Conservation (phyloP, 805 yeast genomes). For the Yamadazyma insecticola region DNA sequence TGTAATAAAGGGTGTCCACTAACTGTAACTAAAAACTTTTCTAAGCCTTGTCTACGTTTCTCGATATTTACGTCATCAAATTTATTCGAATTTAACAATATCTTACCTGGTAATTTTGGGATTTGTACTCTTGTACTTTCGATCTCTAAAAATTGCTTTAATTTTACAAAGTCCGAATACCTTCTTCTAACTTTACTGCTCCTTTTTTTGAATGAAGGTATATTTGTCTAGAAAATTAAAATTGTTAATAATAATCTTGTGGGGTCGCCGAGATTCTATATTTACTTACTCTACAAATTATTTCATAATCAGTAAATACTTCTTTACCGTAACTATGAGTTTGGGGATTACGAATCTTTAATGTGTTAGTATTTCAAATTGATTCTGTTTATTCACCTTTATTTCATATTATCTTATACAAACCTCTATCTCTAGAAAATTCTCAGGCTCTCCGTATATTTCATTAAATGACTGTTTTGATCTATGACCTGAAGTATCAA, state of each 20-base stretch:
- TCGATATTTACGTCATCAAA: constrained; percentile 83
- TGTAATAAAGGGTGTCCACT: constrained; percentile 94
- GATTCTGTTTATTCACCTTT: constrained; percentile 8
- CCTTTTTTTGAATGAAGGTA: constrained; percentile 75
- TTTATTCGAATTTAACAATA: constrained; percentile 57
- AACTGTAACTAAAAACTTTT: constrained; percentile 68
- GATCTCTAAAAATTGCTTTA: constrained; percentile 65
- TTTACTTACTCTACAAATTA: constrained; percentile 53
- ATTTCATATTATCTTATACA: constrained; percentile 2
- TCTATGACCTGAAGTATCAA: constrained; percentile 21
- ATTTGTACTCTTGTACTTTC: constrained; percentile 78
- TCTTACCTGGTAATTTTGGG: constrained; percentile 90
- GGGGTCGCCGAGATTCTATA: constrained; percentile 9
- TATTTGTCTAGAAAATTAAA: constrained; percentile 71
- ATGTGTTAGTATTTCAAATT: constrained; percentile 14
- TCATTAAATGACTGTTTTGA: constrained; percentile 66
- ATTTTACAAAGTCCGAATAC: constrained; percentile 84
- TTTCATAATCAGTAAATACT: constrained; percentile 89
- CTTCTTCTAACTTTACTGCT: constrained; percentile 72
- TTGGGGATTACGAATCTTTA: constrained; percentile 56
- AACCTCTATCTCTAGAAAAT: constrained; percentile 88
- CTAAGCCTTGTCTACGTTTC: constrained; percentile 76
- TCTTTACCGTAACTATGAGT: constrained; percentile 64
- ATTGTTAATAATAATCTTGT: constrained; percentile 7
- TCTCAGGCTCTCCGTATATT: constrained; percentile 91